Percentiles rank a stretch among this genome's conserved stretches.
Evolutionary conservation across 768 basidiomycete species (phyloP).

Genomic region (Leccinum obscurum): DNA sequence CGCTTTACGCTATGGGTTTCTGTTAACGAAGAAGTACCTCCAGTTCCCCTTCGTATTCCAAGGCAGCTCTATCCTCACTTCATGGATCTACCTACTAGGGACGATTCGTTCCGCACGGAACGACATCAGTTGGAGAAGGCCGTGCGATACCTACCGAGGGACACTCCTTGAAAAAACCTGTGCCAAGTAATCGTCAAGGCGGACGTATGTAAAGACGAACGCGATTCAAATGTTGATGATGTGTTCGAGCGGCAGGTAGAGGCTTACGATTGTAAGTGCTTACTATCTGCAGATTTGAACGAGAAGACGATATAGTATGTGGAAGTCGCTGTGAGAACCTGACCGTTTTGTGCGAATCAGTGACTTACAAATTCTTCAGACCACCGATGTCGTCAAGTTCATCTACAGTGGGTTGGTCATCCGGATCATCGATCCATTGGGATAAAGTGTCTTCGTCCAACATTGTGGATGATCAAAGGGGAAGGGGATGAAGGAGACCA

Average conservation of each 20-base stretch:
- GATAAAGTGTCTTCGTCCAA: no score
- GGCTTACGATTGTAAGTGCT: not conserved
- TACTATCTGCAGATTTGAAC: no score
- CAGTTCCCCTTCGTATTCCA: constrained; percentile 69
- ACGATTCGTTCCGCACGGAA: constrained; percentile 63
- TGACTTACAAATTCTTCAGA: no score
- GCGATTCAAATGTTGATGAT: constrained; percentile 89
- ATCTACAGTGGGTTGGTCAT: no score
- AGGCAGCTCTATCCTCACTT: constrained; percentile 94
- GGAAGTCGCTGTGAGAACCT: no score
- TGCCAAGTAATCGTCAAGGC: constrained; percentile 85
- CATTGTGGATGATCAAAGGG: no score
- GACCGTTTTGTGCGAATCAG: no score
- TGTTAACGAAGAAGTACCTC: constrained; percentile 31
- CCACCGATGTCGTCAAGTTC: no score
- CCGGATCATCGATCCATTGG: no score
- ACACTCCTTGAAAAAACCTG: constrained; percentile 72
- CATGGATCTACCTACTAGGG: constrained; percentile 57
- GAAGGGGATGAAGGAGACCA: no score
- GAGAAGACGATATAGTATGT: no score
- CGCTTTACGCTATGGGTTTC: constrained; percentile 89
- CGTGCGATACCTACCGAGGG: constrained; percentile 73
- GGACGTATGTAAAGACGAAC: constrained; percentile 85
- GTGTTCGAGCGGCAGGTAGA: constrained; percentile 83
- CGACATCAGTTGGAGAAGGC: constrained; percentile 74